These are phyloP conservation scores for Rubia yunnanensis DNA, from an alignment of 257 asterid genomes.

Conservation along the genomic window DNA sequence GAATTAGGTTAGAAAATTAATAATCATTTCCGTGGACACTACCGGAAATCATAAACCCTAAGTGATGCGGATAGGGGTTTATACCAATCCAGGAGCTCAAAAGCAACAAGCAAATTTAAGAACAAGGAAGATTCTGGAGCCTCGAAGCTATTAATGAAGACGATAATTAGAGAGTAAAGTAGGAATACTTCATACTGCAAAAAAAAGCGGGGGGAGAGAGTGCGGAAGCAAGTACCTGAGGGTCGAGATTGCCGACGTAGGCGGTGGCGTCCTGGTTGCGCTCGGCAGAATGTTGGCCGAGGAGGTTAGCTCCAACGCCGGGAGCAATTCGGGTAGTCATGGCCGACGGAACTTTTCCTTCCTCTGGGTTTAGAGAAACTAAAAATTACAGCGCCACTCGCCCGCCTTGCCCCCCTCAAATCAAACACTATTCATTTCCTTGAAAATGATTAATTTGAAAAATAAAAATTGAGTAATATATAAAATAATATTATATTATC, in stretches of 20 bases:
- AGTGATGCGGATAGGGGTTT: neutral
- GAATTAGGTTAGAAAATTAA: too few relatives aligned
- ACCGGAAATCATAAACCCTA: neutral
- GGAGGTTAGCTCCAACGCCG: constrained; percentile 89
- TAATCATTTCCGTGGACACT: neutral
- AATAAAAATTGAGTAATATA: too few relatives aligned
- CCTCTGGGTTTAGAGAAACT: neutral
- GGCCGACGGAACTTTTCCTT: neutral
- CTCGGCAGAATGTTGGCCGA: constrained; percentile 97
- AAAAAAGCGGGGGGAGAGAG: neutral
- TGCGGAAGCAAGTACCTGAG: constrained; percentile 31
- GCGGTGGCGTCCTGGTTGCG: constrained; percentile 97
- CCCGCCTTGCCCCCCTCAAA: neutral
- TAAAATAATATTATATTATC: too few relatives aligned
- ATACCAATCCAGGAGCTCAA: neutral
- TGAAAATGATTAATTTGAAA: too few relatives aligned
- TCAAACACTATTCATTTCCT: too few relatives aligned
- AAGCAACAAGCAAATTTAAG: neutral
- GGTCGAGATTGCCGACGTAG: constrained; percentile 86
- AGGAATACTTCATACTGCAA: neutral
- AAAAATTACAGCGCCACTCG: neutral
- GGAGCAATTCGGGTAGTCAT: constrained; percentile 95
- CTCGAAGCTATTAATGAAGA: neutral
- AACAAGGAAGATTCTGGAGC: neutral
- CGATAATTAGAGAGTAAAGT: neutral